Base-by-base conservation (phyloP, 2,329 filamentous ascomycete genomes). In the Macroventuria anomochaeta region DNA sequence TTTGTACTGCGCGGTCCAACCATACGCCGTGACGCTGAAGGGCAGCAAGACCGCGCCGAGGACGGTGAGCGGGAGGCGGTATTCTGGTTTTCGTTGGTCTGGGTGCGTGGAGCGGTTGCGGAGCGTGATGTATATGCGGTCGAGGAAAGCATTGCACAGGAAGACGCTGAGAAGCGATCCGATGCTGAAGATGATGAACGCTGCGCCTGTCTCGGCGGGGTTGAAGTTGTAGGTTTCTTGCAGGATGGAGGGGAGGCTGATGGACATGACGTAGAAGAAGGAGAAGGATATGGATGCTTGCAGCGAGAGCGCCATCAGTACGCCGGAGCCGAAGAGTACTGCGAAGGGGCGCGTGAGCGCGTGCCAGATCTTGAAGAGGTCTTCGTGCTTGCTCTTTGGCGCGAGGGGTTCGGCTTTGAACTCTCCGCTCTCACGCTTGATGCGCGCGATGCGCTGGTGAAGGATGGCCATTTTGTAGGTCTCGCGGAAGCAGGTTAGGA, bases 381-480 rank as follows among this genome's bases (percentile, higher is more conserved):
- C 41, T 29, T 65, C 60, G 12, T 64, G 64, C 26, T 37, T 49
- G 25, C 37, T 59, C 29, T 62, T 60, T 12, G 39, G 38, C 36
- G 58, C 53, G 12, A 34, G n/a, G 11, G 31, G 44, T 17, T 34
- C 47, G 7, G 46, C 32, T 25, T 38, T 40, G 37, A 58, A 47
- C 29, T 58, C 58, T 20, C 59, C 56, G 34, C 47, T 55, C 32
- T 61, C 50, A 15, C 63, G 53, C 36, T 58, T 64, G 21, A 64
- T 55, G 50, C 41, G 67, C 44, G 53, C 68, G 46, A 57, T 53
- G 52, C 49, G 68, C 25, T 43, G 52, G 53, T 59, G 65, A 34
- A 87, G 69, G 38, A 88, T 84, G 1, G 78, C 73, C 33, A 85
- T 77, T 62, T 81, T 82, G 70, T 88, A 88, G 11, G 86, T 88